A percentile compares a stretch with the other conserved stretches of the same genome.
These are phyloP conservation scores for Inonotus hispidus DNA, from an alignment of 1,284 basidiomycete genomes.

Conservation along the genomic window DNA sequence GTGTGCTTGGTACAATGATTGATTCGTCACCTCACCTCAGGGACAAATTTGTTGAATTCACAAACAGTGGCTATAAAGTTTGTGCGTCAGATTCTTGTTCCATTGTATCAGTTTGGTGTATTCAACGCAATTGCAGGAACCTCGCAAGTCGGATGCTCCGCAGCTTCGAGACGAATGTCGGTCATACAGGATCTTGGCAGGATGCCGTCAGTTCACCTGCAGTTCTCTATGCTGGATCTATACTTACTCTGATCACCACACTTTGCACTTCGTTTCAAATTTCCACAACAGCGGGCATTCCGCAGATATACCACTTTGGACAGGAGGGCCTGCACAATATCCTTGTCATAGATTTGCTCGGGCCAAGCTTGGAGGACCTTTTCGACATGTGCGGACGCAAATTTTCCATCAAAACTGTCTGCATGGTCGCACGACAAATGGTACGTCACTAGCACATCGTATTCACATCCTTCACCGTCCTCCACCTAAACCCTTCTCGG, in stretches of 20 bases:
- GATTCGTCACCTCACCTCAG: constrained; percentile 36
- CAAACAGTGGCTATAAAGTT: constrained; percentile 98
- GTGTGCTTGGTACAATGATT: not conserved
- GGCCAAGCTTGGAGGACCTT: constrained; percentile 88
- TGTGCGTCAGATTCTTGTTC: constrained; percentile 46
- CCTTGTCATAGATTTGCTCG: constrained; percentile 92
- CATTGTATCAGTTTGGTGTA: not conserved
- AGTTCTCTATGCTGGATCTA: not conserved
- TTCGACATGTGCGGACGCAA: constrained; percentile 97
- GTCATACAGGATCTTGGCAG: constrained; percentile 91
- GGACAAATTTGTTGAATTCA: constrained; percentile 91
- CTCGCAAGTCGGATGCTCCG: constrained; percentile 92
- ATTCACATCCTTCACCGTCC: not conserved
- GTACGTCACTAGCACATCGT: constrained; percentile 37
- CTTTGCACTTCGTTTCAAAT: not conserved
- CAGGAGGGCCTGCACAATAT: constrained; percentile 98
- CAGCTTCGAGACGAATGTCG: constrained; percentile 96
- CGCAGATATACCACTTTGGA: constrained; percentile 96
- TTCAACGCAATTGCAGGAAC: constrained; percentile 57
- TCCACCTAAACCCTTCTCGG: constrained; percentile 3
- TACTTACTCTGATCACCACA: not conserved
- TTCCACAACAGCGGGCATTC: constrained; percentile 65
- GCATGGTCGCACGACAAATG: constrained; percentile 97
- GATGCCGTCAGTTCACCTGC: constrained; percentile 67
- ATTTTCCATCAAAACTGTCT: constrained; percentile 93